Evolutionary conservation across 768 basidiomycete genomes (phyloP).

Genomic region (Tricholoma flavovirens): DNA sequence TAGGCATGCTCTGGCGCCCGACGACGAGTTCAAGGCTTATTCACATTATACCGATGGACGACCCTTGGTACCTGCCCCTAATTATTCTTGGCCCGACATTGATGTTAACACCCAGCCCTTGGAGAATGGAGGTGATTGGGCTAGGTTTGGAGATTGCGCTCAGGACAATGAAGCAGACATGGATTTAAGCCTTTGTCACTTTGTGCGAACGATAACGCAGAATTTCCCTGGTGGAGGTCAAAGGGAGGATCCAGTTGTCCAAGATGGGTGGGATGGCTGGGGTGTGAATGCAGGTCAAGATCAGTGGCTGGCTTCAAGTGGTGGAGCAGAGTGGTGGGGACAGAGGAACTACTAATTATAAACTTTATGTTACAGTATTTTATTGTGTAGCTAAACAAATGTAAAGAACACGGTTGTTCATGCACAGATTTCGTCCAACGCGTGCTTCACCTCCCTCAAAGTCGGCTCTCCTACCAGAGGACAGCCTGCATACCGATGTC

Average conservation of each 20-base stretch:
- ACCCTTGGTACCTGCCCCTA: conserved; percentile 23
- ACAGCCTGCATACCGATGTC: conserved; percentile 24
- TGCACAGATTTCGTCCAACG: conserved; percentile 43
- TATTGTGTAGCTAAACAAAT: not conserved
- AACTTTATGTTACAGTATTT: too few species aligned
- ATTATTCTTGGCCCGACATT: conserved; percentile 43
- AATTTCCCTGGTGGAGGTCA: not conserved
- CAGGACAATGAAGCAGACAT: conserved; percentile 27
- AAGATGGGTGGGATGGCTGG: conserved; percentile 4
- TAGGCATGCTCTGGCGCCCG: not conserved
- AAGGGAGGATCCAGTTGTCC: not conserved
- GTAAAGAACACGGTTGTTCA: conserved; percentile 12
- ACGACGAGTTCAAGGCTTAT: conserved; percentile 14
- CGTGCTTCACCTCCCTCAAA: conserved; percentile 44
- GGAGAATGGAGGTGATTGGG: not conserved
- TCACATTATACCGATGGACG: conserved; percentile 19
- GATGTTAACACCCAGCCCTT: conserved; percentile 7
- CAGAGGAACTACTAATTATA: not conserved
- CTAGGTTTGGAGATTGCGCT: conserved; percentile 1
- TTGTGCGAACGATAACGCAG: conserved; percentile 32
- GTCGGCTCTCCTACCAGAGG: conserved; percentile 16
- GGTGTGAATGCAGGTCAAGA: not conserved
- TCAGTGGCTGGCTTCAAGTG: not conserved
- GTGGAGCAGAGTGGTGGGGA: not conserved
- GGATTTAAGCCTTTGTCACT: conserved; percentile 45